Evolutionary conservation across 129 eudicot genomes (phyloP), one percentile per base, ranked within the genome.

Genomic region (Solidago caesia): DNA sequence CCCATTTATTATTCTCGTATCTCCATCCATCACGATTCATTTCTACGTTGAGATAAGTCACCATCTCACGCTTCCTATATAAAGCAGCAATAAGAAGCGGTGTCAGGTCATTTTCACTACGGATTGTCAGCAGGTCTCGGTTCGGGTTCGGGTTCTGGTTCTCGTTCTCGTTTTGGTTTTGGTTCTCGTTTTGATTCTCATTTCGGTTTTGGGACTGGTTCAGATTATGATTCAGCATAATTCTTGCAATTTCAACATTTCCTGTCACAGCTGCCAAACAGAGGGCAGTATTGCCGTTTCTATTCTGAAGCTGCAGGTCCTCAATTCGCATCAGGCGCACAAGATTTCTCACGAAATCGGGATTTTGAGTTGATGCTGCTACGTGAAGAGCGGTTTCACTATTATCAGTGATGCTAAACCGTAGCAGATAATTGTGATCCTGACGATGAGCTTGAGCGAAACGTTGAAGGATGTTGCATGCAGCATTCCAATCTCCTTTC

Each of bases 221-320:
- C 39, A 5, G n/a, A 29, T 29, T 29, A 29, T 29, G 39, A 0
- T 44, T 4, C 16, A 80, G 45, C 87, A 86, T 73, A 10, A 59
- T 8, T 14, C 2, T 14, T 2, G 87, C 88, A 60, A 80, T 81
- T 14, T 78, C 51, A 0, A 75, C 53, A 5, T 52, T 67, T 44
- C 86, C 86, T 2, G 74, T 49, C 11, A 74, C 71, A 27, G 90
- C 87, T 14, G 87, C 87, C 46, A 86, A 77, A 52, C 74, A 74
- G 2, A 86, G 81, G 8, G 87, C 82, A 13, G 90, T 82, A 68
- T 74, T 82, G 4, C 81, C 83, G 4, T 14, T 12, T 1, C 4
- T 8, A 44, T 82, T 85, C 46, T 25, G 78, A 14, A 63, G 48
- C 53, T 16, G 62, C 44, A 76, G 56, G 43, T 82, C 82, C n/a